phyloP scores from a whole-genome alignment of 1,284 basidiomycete species.

The Nidula niveotomentosa region DNA sequence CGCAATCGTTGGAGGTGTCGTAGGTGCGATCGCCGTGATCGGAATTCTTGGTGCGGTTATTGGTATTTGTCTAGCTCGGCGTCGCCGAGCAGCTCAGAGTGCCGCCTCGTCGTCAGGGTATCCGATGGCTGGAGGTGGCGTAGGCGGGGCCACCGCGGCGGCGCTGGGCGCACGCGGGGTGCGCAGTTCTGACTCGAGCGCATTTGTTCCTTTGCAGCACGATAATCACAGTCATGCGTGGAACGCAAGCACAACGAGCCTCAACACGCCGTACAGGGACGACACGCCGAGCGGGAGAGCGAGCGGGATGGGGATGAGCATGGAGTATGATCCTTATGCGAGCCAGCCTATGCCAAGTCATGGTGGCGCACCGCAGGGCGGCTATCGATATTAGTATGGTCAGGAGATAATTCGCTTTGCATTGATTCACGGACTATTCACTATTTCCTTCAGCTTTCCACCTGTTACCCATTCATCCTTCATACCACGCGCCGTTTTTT shows the following conservation, averaged over 20 bases:
- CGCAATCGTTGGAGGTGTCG: constrained; percentile 47
- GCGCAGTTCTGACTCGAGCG: constrained; percentile 52
- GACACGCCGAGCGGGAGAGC: constrained; percentile 18
- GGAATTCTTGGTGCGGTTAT: constrained; percentile 47
- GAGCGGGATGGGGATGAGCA: constrained; percentile 30
- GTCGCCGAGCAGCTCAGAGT: constrained; percentile 35
- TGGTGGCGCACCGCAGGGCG: neutral
- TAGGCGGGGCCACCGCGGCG: constrained; percentile 12
- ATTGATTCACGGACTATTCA: too few relatives aligned
- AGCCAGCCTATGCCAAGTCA: constrained; percentile 10
- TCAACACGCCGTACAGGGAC: constrained; percentile 44
- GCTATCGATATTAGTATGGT: neutral
- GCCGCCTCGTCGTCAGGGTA: constrained; percentile 17
- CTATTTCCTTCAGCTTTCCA: neutral
- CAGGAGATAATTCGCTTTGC: neutral
- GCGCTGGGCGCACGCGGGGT: constrained; percentile 19
- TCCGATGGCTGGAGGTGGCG: constrained; percentile 20
- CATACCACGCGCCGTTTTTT: too few relatives aligned
- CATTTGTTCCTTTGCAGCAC: constrained; percentile 58
- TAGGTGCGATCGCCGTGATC: constrained; percentile 48
- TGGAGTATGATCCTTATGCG: constrained; percentile 37
- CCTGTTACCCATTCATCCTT: too few relatives aligned
- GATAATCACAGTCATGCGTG: constrained; percentile 51
- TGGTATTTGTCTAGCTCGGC: constrained; percentile 45
- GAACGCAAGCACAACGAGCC: constrained; percentile 45